Percentiles rank a stretch among this genome's conserved stretches.
Conservation (phyloP, 2,329 filamentous ascomycete genomes). For the Sporothrix humicola region DNA sequence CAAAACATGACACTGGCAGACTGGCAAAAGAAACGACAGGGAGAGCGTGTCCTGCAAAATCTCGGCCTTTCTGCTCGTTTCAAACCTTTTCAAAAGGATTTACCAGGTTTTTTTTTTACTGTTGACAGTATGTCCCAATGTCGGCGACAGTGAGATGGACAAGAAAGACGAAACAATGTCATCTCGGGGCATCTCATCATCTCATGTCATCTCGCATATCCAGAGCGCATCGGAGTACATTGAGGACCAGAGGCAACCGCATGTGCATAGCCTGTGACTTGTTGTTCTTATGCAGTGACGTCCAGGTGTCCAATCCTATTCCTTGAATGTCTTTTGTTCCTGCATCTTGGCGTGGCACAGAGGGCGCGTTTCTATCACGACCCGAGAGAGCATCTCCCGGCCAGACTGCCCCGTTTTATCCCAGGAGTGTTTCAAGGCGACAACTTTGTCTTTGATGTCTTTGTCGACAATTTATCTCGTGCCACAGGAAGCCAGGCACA, state of each 20-base stretch:
- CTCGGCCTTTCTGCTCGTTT: neutral
- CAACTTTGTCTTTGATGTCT: constrained; percentile 7
- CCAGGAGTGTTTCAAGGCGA: neutral
- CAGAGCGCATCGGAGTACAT: neutral
- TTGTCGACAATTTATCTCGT: neutral
- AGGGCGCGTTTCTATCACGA: neutral
- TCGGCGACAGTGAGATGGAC: too few species aligned
- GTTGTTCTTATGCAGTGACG: neutral
- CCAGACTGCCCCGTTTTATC: neutral
- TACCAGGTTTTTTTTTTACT: neutral
- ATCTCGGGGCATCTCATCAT: too few species aligned
- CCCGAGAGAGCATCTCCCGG: neutral
- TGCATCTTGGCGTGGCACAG: neutral
- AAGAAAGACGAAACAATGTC: too few species aligned
- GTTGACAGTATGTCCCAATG: too few species aligned
- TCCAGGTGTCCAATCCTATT: neutral
- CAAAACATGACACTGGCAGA: neutral
- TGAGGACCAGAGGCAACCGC: too few species aligned
- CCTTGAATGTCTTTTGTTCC: neutral
- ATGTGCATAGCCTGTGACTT: neutral
- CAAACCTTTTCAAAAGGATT: neutral
- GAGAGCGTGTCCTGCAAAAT: neutral
- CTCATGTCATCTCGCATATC: neutral
- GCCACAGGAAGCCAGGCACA: constrained; percentile 6
- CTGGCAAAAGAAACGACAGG: neutral